phyloP scores from a whole-genome alignment of 78 protist genomes.

The Guillardia theta region DNA sequence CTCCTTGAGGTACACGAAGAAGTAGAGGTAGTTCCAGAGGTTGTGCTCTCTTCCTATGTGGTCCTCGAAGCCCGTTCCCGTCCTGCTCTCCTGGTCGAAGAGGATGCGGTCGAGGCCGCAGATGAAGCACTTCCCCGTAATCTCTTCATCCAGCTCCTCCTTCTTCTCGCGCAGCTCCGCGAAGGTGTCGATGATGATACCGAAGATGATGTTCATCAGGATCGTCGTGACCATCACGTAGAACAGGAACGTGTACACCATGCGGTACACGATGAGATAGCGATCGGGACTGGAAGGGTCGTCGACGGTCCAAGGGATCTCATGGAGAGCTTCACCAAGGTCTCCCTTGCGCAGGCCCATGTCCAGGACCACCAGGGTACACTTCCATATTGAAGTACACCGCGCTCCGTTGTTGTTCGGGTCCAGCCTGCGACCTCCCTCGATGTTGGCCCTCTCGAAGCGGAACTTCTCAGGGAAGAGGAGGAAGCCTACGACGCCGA shows the following conservation, averaged over 20 bases:
- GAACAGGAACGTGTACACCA: conserved; percentile 46
- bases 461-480: background rate
- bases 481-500: conserved; percentile 42
- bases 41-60: background rate
- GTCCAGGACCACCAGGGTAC: background rate
- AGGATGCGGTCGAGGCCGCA: conserved; percentile 49
- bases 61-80: background rate
- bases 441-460: background rate
- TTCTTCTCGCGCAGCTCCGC: conserved; percentile 72
- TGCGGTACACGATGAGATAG: background rate
- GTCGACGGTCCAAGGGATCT: background rate
- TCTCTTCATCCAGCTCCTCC: conserved; percentile 38
- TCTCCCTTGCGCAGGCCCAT: conserved; percentile 24
- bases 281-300: background rate
- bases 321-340: background rate
- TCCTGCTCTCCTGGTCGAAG: conserved; percentile 48
- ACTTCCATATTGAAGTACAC: conserved; percentile 4
- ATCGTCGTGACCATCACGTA: conserved; percentile 64
- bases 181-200: conserved; percentile 81
- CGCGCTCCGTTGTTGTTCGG: conserved; percentile 23
- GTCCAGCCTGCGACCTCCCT: background rate
- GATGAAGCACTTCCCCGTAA: conserved; percentile 52
- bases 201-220: conserved; percentile 65
- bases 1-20: background rate
- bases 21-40: background rate